phyloP scores from a whole-genome alignment of 2,329 filamentous ascomycete species.

The Pseudofabraea citricarpa region DNA sequence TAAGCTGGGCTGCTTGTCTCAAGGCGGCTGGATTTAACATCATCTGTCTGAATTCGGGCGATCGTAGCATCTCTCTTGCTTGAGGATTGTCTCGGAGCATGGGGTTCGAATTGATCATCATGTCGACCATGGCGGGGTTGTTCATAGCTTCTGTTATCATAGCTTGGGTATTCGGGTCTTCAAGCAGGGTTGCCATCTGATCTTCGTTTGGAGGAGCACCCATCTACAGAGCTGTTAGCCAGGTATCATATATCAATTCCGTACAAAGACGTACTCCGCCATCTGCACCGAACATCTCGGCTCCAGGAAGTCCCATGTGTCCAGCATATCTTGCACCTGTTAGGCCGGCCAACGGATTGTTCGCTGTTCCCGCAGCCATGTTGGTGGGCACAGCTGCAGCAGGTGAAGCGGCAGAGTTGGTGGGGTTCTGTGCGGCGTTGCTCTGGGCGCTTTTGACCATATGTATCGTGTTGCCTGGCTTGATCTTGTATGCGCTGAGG shows the following conservation, averaged over 20 bases:
- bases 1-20: constrained; percentile 77
- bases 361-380: constrained; percentile 77
- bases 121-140: constrained; percentile 90
- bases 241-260: too few species aligned
- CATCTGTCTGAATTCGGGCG: constrained; percentile 85
- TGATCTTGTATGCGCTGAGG: constrained; percentile 85
- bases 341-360: constrained; percentile 84
- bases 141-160: constrained; percentile 92
- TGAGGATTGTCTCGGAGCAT: constrained; percentile 68
- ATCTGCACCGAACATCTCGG: constrained; percentile 87
- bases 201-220: constrained; percentile 80
- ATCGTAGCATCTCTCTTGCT: constrained; percentile 80
- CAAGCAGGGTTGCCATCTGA: constrained; percentile 76
- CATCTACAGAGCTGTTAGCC: constrained; percentile 58
- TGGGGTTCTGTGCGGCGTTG: constrained; percentile 43
- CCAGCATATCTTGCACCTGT: constrained; percentile 94
- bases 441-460: constrained; percentile 94
- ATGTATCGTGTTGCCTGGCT: constrained; percentile 91
- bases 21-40: constrained; percentile 87
- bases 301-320: constrained; percentile 80
- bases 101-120: constrained; percentile 90
- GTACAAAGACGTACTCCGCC: constrained; percentile 67
- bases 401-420: constrained; percentile 38
- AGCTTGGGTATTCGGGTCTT: constrained; percentile 80
- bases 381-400: constrained; percentile 65